Evolutionary conservation across 139 green algal genomes (phyloP).

Genomic region (Chlamydomonas schloesseri): DNA sequence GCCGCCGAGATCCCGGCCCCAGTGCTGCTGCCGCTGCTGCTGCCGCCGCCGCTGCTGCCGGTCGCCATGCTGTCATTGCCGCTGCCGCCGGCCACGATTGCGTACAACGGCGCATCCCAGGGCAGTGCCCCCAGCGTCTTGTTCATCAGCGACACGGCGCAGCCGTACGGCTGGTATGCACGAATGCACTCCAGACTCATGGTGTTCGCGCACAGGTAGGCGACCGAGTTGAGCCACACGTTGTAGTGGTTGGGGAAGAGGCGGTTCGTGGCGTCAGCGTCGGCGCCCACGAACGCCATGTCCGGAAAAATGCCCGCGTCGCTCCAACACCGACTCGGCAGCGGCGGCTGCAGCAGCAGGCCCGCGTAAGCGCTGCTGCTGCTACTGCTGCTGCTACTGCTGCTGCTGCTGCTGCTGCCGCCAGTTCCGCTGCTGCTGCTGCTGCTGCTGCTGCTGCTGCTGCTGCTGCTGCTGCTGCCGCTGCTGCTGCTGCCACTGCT

Average conservation of each 20-base stretch:
- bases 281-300: background rate
- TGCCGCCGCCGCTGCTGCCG: background rate
- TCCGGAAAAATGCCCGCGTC: background rate
- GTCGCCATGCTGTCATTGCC: no score
- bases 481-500: no score
- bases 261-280: background rate
- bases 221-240: background rate
- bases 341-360: background rate
- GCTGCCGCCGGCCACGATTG: no score
- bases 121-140: background rate
- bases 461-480: no score
- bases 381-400: background rate
- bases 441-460: no score
- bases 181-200: background rate
- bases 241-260: background rate
- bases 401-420: no score
- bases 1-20: no score
- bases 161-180: background rate
- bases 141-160: background rate
- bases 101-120: background rate
- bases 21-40: background rate
- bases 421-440: no score
- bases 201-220: constrained; percentile 3
- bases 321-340: constrained; percentile 8
- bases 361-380: background rate